phyloP scores from a whole-genome alignment of 129 eudicot genomes.

The Centrapalus pauciflorus region DNA sequence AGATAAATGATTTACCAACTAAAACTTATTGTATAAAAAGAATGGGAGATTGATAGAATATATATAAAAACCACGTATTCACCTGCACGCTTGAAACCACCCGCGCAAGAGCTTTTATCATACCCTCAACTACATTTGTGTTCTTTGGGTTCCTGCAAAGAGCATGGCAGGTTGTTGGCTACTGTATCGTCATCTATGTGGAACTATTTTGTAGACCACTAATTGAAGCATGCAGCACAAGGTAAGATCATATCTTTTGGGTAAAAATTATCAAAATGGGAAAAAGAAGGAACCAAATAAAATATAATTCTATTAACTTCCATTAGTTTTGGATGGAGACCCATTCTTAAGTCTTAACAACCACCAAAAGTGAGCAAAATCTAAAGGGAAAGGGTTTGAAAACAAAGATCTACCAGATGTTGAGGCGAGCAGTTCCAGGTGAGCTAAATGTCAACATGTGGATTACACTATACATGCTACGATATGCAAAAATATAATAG shows the following conservation, averaged over 20 bases:
- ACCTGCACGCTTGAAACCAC: conserved; percentile 92
- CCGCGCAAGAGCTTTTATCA: conserved; percentile 98
- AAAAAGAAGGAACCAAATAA: background rate
- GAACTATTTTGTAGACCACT: background rate
- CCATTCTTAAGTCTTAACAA: background rate
- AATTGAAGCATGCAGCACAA: background rate
- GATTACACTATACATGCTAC: background rate
- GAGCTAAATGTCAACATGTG: background rate
- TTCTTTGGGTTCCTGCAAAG: conserved; percentile 84
- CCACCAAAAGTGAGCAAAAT: background rate
- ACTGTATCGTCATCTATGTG: conserved; percentile 5
- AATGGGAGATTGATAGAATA: background rate
- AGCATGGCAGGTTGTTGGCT: background rate
- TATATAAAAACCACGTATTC: background rate
- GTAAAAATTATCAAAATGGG: background rate
- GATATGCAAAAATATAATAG: background rate
- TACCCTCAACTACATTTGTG: conserved; percentile 90
- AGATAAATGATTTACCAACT: conserved; percentile 9
- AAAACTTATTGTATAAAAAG: background rate
- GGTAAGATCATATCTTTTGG: background rate
- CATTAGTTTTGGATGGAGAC: background rate
- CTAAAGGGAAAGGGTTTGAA: background rate
- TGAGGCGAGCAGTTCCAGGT: background rate
- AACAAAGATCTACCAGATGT: background rate
- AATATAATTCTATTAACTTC: background rate